phyloP scores from a whole-genome alignment of 169 alveolate species.

The Plasmodium relictum region DNA sequence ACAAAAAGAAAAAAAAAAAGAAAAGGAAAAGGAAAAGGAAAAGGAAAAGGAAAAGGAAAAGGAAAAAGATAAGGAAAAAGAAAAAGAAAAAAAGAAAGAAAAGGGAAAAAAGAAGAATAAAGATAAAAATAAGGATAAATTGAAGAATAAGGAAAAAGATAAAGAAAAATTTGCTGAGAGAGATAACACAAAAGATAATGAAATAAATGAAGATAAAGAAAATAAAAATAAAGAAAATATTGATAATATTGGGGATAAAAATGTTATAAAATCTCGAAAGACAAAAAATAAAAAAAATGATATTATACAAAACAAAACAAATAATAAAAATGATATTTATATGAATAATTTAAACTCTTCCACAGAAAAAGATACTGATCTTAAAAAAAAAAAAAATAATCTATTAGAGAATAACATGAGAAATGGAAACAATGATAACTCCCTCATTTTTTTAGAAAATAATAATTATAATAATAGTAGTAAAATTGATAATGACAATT shows the following conservation, averaged over 20 bases:
- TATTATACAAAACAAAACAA: not conserved
- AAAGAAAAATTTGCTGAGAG: conserved; percentile 4
- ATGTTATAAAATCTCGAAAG: not conserved
- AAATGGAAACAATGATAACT: conserved; percentile 6
- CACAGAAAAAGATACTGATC: not conserved
- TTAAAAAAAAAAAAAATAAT: conserved; percentile 1
- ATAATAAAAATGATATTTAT: not conserved
- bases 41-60: conserved; percentile 16
- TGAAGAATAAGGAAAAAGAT: conserved; percentile 8
- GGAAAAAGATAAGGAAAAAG: not conserved
- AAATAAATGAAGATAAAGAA: not conserved
- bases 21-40: not conserved
- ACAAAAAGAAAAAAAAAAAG: not conserved
- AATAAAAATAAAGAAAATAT: not conserved
- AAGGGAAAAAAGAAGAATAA: conserved; percentile 35
- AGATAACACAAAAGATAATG: conserved; percentile 2
- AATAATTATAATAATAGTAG: conserved; percentile 14
- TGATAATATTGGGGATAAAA: not conserved
- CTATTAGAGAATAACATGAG: not conserved
- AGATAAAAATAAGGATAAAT: conserved; percentile 13
- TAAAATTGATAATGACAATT: conserved; percentile 11
- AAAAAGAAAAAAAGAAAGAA: not conserved
- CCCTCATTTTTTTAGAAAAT: not conserved
- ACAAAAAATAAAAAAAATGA: conserved; percentile 23
- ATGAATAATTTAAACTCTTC: not conserved